Base-by-base conservation (phyloP, 2,329 filamentous ascomycete genomes). In the Fusarium longipes region DNA sequence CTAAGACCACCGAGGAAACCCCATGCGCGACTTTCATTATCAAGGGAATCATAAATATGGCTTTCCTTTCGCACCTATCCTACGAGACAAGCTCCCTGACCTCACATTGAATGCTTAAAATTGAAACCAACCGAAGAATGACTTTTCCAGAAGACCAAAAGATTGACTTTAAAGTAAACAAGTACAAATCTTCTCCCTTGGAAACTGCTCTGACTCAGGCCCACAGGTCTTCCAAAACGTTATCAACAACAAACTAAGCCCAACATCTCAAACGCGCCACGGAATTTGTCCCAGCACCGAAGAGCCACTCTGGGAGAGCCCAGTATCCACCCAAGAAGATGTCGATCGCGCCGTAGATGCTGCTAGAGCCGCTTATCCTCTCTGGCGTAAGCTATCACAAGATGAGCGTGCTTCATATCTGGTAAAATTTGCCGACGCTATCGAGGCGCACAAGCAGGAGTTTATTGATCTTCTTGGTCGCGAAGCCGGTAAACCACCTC, bases 181-280 rank as follows among this genome's bases (percentile, higher is more conserved):
- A n/a, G 5, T 5, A 15, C 8, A 1, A 0, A 17, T 12, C 6
- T 6, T 6, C 2, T 20, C 6, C 35, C 15, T 7, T 1, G 3
- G 0, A 27, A 8, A 3, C 2, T 2, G 1, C 0, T 2, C 53
- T 60, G 12, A 22, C 4, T 8, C 1, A 20, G 1, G 1, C 15
- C 4, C 18, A n/a, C n/a, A 65, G 62, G 32, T 39, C 8, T 65
- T 61, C 9, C 54, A 43, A 17, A 25, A 87, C 82, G 64, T 75
- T 22, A 73, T 76, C 44, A 71, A 75, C 39, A 70, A 70, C 32
- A 49, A 75, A 35, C 53, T 71, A 9, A 60, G 38, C 9, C 14
- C 60, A 3, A 74, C 73, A 2, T 17, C 59, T 0, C 49, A 56
- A 18, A 75, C 67, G 0, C 60, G 70, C 1, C 67, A 52, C 56